phyloP scores from a whole-genome alignment of 805 yeast genomes.

The Starmerella floris region DNA sequence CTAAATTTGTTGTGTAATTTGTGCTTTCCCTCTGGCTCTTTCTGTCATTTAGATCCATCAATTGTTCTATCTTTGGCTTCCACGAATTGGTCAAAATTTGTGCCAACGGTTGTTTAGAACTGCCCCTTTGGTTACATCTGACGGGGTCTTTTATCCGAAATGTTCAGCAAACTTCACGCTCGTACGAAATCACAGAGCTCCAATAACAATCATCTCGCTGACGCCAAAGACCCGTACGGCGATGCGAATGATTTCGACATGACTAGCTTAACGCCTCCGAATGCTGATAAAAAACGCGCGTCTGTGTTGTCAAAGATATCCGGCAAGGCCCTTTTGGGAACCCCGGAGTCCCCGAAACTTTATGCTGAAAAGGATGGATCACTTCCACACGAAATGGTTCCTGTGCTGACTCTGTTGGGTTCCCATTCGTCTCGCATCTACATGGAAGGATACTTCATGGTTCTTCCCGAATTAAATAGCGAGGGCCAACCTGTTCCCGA shows the following conservation, averaged over 20 bases:
- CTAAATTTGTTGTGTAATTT: too few species aligned
- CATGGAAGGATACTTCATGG: conserved; percentile 39
- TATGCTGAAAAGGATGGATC: conserved; percentile 16
- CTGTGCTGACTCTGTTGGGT: conserved; percentile 54
- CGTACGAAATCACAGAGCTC: background rate
- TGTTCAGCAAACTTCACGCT: background rate
- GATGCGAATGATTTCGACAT: too few species aligned
- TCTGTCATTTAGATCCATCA: too few species aligned
- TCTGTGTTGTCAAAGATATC: conserved; percentile 1
- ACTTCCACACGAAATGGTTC: conserved; percentile 53
- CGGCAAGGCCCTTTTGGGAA: conserved; percentile 1
- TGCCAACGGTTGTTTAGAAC: too few species aligned
- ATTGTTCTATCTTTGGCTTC: too few species aligned
- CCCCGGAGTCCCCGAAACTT: background rate
- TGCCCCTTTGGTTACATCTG: too few species aligned
- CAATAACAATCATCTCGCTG: too few species aligned
- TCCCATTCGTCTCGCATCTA: conserved; percentile 61
- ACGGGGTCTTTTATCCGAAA: too few species aligned
- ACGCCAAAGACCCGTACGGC: too few species aligned
- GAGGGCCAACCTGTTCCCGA: conserved; percentile 74
- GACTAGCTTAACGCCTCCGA: too few species aligned
- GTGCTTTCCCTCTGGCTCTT: too few species aligned
- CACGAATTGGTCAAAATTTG: too few species aligned
- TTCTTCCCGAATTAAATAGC: conserved; percentile 35
- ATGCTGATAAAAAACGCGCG: background rate